These are phyloP conservation scores for Heterobasidion parviporum DNA, from an alignment of 1,284 basidiomycete genomes.

Conservation along the genomic window DNA sequence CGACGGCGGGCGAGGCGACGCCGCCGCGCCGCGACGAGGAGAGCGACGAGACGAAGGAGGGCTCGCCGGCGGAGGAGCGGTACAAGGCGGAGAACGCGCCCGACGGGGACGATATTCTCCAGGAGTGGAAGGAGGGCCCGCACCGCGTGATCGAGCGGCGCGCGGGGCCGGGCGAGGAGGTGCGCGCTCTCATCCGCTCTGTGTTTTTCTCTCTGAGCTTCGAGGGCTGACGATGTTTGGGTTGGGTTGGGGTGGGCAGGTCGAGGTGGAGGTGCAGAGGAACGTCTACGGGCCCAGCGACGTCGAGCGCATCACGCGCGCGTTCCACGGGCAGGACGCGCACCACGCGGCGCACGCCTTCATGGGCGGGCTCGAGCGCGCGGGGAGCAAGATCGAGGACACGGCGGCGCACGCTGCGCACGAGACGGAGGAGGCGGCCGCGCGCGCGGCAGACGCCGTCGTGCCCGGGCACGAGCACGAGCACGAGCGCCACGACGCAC, in stretches of 20 bases:
- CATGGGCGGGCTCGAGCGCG: not conserved
- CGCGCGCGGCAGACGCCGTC: not conserved
- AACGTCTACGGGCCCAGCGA: conserved; percentile 3
- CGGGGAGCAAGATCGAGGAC: not conserved
- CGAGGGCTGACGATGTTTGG: not conserved
- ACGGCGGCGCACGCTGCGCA: not conserved
- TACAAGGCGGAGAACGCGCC: conserved; percentile 27
- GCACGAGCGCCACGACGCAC: not conserved
- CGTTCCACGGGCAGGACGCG: not conserved
- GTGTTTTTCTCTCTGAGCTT: no score
- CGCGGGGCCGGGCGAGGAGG: conserved; percentile 53
- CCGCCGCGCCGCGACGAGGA: conserved; percentile 8
- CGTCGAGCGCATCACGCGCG: not conserved
- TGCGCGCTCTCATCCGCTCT: conserved; percentile 22
- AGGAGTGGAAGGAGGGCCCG: conserved; percentile 65
- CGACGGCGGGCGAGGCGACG: conserved; percentile 6
- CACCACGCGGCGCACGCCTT: not conserved
- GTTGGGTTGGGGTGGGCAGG: no score
- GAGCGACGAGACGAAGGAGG: conserved; percentile 10
- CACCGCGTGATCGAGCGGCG: conserved; percentile 60
- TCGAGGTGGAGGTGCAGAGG: conserved; percentile 5
- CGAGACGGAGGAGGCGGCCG: not conserved
- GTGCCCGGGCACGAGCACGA: not conserved
- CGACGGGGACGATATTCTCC: conserved; percentile 33
- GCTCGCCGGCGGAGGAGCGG: conserved; percentile 15